Base-by-base conservation (phyloP, 495 filamentous ascomycete genomes). In the Aspergillus kassunensis region DNA sequence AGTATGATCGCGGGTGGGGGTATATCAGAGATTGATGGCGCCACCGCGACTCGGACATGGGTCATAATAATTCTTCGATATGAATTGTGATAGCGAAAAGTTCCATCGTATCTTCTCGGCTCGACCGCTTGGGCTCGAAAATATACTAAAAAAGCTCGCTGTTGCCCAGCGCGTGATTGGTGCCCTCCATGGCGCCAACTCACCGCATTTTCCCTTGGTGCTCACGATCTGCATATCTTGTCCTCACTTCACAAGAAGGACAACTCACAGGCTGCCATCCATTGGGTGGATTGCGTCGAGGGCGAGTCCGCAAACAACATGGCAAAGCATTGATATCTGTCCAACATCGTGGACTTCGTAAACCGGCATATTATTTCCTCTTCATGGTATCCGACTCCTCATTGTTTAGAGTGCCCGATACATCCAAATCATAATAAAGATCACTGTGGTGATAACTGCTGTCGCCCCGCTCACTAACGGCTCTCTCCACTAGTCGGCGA, bases 191-290 rank as follows among this genome's bases (percentile, higher is more conserved):
- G 25, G 23, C 47, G 54, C 54, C 54, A 50, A 47, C 54, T 56
- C 54, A 56, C 54, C 54, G 54, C 54, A 56, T 47, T 56, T 56
- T 56, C 31, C 46, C 13, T 20, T 44, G 91, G 10, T 85, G 89
- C 31, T 42, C 41, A 39, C 33, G 33, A 53, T 53, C 51, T 53
- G 49, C 43, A 41, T 27, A 6, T 55, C 8, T 45, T 42, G 46
- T 54, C 60, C 40, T 25, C 31, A 55, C 45, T 51, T 37, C 18
- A 27, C 18, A 10, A 34, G 20, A 36, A 25, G 24, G 49, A 27
- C 49, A 49, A 40, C 46, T 40, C 46, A 39, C 33, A 49, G 45
- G 33, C 39, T 37, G n/a, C n/a, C 40, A 13, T 10, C 29, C 30
- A 36, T 34, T 35, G 44, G 44, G 18, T 46, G 13, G 18, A 35